phyloP scores from a whole-genome alignment of 2,329 filamentous ascomycete genomes.

The Scytalidium sp. region DNA sequence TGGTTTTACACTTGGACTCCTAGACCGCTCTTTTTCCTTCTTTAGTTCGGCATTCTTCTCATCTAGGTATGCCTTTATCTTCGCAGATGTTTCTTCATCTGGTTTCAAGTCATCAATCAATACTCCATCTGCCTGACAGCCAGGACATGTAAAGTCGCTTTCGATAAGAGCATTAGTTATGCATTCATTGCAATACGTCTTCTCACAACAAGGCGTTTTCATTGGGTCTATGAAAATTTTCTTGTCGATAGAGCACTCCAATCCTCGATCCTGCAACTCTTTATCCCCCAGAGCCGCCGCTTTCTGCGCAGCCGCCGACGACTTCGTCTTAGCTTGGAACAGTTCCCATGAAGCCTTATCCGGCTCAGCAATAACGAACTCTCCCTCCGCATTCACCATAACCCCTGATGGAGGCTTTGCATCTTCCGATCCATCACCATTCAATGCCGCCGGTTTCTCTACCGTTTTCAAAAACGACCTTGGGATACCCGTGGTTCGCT shows the following conservation, averaged over 20 bases:
- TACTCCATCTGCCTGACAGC: constrained; percentile 86
- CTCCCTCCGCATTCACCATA: constrained; percentile 97
- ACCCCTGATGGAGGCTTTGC: constrained; percentile 80
- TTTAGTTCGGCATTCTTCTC: constrained; percentile 44
- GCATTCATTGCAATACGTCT: constrained; percentile 99
- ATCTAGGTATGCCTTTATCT: constrained; percentile 72
- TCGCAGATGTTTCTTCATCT: constrained; percentile 75
- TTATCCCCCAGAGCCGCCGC: constrained; percentile 75
- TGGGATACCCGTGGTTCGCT: constrained; percentile 95
- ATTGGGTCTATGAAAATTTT: constrained; percentile 98
- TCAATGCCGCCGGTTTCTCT: constrained; percentile 78
- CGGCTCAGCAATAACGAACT: constrained; percentile 94
- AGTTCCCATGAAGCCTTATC: constrained; percentile 96
- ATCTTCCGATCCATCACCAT: constrained; percentile 75
- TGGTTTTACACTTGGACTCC: constrained; percentile 39
- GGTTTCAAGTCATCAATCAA: constrained; percentile 86
- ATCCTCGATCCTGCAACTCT: constrained; percentile 80
- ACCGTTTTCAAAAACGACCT: constrained; percentile 94
- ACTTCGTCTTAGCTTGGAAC: constrained; percentile 92
- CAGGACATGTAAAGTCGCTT: constrained; percentile 94
- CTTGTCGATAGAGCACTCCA: constrained; percentile 95
- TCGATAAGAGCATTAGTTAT: constrained; percentile 98
- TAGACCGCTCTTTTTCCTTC: constrained; percentile 42
- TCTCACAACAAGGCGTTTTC: constrained; percentile 97
- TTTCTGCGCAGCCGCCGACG: constrained; percentile 78